A percentile compares a stretch with the other conserved stretches of the same genome.
Evolutionary conservation across 139 green algal species (phyloP).

Genomic region (Chlamydomonas schloesseri): DNA sequence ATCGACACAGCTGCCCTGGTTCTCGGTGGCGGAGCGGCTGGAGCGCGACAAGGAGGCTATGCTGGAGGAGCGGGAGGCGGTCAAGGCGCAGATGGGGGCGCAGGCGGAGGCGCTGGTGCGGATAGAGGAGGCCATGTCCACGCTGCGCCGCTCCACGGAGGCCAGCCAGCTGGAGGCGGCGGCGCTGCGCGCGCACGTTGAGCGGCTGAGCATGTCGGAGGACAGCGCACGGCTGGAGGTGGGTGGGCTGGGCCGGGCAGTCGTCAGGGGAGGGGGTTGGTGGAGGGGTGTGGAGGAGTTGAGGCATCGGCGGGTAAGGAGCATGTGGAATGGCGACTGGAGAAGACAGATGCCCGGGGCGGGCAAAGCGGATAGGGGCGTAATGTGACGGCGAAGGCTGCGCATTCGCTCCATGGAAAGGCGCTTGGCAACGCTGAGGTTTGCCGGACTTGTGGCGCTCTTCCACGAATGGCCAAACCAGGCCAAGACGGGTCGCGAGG

Average conservation of each 20-base stretch:
- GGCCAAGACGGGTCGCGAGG: constrained; percentile 61
- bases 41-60: constrained; percentile 64
- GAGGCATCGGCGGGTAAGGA: no score
- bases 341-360: no score
- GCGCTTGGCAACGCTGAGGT: no score
- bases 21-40: constrained; percentile 60
- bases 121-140: constrained; percentile 57
- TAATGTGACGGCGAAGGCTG: no score
- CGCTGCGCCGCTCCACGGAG: constrained; percentile 39
- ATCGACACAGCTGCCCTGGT: constrained; percentile 60
- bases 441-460: no score
- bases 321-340: no score
- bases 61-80: constrained; percentile 50
- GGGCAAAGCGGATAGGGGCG: no score
- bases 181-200: constrained; percentile 22
- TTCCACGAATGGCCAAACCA: no score
- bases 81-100: constrained; percentile 45
- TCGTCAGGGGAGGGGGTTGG: background rate
- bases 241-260: background rate
- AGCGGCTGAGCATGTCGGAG: constrained; percentile 29
- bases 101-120: constrained; percentile 44
- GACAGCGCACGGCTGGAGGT: constrained; percentile 51
- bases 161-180: constrained; percentile 53
- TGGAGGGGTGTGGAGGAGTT: background rate
- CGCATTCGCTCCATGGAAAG: no score